phyloP scores from a whole-genome alignment of 805 yeast genomes.

The Kuraishia molischiana region DNA sequence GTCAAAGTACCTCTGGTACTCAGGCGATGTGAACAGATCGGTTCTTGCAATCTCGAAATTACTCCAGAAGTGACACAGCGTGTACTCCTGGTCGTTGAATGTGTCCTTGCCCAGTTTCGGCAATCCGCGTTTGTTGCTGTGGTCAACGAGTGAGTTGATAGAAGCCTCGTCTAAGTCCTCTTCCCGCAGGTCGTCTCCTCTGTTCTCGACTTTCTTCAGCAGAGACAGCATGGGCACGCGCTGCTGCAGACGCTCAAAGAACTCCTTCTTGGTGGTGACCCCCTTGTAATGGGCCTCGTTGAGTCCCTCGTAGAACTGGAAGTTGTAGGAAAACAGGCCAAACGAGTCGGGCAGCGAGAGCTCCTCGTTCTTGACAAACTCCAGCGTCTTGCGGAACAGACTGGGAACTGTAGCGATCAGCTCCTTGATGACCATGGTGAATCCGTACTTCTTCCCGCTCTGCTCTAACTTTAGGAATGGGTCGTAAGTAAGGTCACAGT shows the following conservation, averaged over 20 bases:
- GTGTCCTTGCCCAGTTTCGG: conserved; percentile 36
- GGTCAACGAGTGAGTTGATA: conserved; percentile 26
- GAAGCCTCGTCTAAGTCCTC: conserved; percentile 19
- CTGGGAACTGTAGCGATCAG: conserved; percentile 75
- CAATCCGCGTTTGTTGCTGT: conserved; percentile 23
- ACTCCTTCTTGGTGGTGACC: conserved; percentile 12
- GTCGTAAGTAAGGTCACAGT: conserved; percentile 86
- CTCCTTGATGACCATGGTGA: conserved; percentile 72
- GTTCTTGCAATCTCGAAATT: conserved; percentile 87
- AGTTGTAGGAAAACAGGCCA: conserved; percentile 48
- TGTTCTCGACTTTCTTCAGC: conserved; percentile 2
- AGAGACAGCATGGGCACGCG: conserved; percentile 14
- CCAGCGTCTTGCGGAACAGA: conserved; percentile 61
- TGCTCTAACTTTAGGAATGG: conserved; percentile 77
- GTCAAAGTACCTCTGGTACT: conserved; percentile 59
- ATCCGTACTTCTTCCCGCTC: conserved; percentile 69
- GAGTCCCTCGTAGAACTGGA: conserved; percentile 22
- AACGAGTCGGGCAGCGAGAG: conserved; percentile 55
- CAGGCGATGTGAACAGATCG: conserved; percentile 56
- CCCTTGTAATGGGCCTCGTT: conserved; percentile 19
- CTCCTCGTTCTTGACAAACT: conserved; percentile 41
- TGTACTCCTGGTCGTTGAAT: conserved; percentile 60
- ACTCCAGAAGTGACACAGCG: conserved; percentile 85
- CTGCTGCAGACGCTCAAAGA: conserved; percentile 16
- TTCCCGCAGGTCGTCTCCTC: conserved; percentile 7